A percentile compares a stretch with the other conserved stretches of the same genome.
Conservation (phyloP, 2,329 filamentous ascomycete species). For the Emergomyces pasteurianus region DNA sequence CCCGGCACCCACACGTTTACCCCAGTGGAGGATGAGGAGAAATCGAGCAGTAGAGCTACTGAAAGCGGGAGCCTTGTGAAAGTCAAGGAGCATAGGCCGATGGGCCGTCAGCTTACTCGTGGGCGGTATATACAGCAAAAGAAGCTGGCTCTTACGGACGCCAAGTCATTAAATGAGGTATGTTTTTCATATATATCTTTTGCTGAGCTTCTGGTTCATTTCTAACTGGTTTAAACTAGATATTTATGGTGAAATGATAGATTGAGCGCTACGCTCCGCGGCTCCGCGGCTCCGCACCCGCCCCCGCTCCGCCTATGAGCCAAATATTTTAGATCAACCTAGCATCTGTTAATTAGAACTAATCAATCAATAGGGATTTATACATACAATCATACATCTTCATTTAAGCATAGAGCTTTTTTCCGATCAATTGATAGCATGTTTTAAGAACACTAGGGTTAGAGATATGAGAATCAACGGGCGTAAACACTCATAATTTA, state of each 20-base stretch:
- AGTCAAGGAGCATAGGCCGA: constrained; percentile 29
- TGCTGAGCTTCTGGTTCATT: neutral
- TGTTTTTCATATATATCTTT: constrained; percentile 14
- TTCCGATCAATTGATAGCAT: no score
- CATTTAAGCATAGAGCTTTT: no score
- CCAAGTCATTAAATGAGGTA: constrained; percentile 76
- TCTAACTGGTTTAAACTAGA: constrained; percentile 13
- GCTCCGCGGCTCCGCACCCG: no score
- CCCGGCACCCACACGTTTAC: neutral
- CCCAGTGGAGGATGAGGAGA: constrained; percentile 19
- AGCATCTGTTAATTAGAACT: no score
- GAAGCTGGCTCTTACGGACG: constrained; percentile 67
- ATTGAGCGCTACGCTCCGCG: no score
- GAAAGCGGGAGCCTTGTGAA: constrained; percentile 37
- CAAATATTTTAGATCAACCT: no score
- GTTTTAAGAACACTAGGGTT: no score
- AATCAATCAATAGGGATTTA: no score
- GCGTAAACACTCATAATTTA: no score
- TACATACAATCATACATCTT: no score
- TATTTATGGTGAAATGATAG: constrained; percentile 23
- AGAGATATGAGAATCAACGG: no score
- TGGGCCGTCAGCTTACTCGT: constrained; percentile 60
- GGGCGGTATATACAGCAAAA: constrained; percentile 83
- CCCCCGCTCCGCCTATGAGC: no score
- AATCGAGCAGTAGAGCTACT: constrained; percentile 32